Conservation (phyloP, 1,139 yeast species). For the Geotrichum histeridarum region DNA sequence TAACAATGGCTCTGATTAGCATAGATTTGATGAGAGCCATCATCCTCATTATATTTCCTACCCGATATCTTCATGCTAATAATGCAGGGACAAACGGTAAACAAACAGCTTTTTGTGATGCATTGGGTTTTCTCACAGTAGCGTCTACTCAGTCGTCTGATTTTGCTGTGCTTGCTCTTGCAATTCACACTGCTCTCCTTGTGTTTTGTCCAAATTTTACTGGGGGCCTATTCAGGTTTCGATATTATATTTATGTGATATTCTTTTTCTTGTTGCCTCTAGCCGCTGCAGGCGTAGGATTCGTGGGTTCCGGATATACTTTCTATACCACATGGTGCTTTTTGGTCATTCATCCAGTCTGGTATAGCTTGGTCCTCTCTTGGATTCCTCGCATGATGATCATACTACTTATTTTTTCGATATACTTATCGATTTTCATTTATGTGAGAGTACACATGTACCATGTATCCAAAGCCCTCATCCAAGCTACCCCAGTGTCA, state of each 20-base stretch:
- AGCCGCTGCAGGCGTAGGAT: slow-evolving; percentile 66
- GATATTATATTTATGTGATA: slow-evolving; percentile 49
- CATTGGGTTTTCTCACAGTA: slow-evolving; percentile 74
- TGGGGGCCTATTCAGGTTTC: slow-evolving; percentile 52
- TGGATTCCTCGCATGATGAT: slow-evolving; percentile 77
- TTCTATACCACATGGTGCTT: slow-evolving; percentile 66
- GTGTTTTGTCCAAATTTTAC: slow-evolving; percentile 42
- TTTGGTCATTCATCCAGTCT: slow-evolving; percentile 61
- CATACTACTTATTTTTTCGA: slow-evolving; percentile 52
- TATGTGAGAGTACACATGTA: slow-evolving; percentile 44
- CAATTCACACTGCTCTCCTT: slow-evolving; percentile 68
- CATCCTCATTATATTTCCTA: slow-evolving; percentile 61
- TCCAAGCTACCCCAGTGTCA: background rate
- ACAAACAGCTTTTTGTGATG: slow-evolving; percentile 50
- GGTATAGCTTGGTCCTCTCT: slow-evolving; percentile 67
- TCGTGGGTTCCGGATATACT: slow-evolving; percentile 40
- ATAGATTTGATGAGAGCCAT: slow-evolving; percentile 71
- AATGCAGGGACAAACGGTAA: background rate
- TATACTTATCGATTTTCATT: slow-evolving; percentile 64
- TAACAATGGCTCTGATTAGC: slow-evolving; percentile 58
- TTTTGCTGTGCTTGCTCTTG: slow-evolving; percentile 70
- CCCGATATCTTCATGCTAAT: slow-evolving; percentile 44
- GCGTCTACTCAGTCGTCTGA: slow-evolving; percentile 48
- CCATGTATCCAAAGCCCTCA: slow-evolving; percentile 13
- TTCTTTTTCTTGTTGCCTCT: slow-evolving; percentile 56